Base-by-base conservation (phyloP, 208 protist genomes). In the Trypanosoma platydactyli region DNA sequence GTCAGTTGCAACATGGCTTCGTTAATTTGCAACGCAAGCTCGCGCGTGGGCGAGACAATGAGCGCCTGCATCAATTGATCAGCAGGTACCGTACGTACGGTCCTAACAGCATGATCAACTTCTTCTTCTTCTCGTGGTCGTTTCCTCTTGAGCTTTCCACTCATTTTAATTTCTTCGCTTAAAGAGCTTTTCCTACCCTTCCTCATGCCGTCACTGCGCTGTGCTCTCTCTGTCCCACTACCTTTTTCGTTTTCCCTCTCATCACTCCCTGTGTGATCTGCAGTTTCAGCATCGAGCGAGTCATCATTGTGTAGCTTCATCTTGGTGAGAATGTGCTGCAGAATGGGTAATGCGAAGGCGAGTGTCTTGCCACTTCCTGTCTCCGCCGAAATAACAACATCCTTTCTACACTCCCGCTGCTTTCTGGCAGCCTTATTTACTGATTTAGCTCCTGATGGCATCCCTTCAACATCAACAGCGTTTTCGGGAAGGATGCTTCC, bases 11-110 rank as follows among this genome's bases (percentile, higher is more conserved):
- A 46, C 20, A 94, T 71, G 20, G 82, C 74, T 16, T 88, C 80
- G 57, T 98, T 90, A 46, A 98, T 98, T 81, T 99, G 98, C 18
- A 99, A 68, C 7, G 98, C 97, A 0, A 99, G 82, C 85, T 99
- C 98, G 63, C 98, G 91, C 2, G 98, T 99, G 22, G 98, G 98
- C 11, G 98, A 95, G 51, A 99, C 85, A 56, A 99, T 94, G 59
- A 99, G 89, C 16, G 88, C 73, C 72, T 92, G 83, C 88, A 94
- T 93, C 40, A 92, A 45, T 29, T 86, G 85, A 24, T 54, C n/a
- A 33, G 62, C 48, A 24, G 22, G 44, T 49, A 64, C 60, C 41
- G 51, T 50, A 33, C 64, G 54, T 40, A 11, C 1, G 15, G 22
- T 42, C 25, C n/a, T 64, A 24, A 50, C 18, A 73, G 56, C 27